Evolutionary conservation across 306 rosid genomes (phyloP).

Genomic region (Erythrophleum fordii): DNA sequence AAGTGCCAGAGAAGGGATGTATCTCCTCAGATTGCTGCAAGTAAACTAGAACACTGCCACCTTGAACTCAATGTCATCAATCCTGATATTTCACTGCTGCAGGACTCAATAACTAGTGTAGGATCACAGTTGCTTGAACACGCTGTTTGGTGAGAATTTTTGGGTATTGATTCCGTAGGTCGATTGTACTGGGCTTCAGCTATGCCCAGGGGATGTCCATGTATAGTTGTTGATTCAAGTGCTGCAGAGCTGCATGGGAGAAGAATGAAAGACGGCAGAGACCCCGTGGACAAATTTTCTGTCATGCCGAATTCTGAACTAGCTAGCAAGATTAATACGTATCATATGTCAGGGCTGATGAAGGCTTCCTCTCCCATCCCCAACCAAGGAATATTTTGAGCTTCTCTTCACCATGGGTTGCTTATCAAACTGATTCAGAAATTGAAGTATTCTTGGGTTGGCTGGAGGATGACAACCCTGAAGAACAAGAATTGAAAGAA

Average conservation of each 20-base stretch:
- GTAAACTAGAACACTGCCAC: conserved; percentile 48
- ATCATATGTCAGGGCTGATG: too few species aligned
- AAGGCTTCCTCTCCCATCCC: neutral
- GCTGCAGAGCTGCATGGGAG: conserved; percentile 36
- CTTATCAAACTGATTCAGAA: conserved; percentile 50
- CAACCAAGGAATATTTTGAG: conserved; percentile 36
- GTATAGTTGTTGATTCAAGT: conserved; percentile 49
- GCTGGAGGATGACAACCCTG: neutral
- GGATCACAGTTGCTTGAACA: conserved; percentile 55
- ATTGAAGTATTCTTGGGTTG: neutral
- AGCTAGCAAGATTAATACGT: too few species aligned
- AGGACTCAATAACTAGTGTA: conserved; percentile 46
- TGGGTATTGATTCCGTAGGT: conserved; percentile 71
- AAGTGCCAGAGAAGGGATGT: conserved; percentile 36
- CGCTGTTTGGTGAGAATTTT: conserved; percentile 57
- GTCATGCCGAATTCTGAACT: conserved; percentile 33
- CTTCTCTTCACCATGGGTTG: conserved; percentile 49
- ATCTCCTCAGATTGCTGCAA: conserved; percentile 33
- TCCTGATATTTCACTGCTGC: conserved; percentile 50
- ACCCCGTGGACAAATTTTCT: conserved; percentile 14
- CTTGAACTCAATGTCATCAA: conserved; percentile 54
- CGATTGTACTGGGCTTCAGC: too few species aligned
- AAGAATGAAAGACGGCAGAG: conserved; percentile 25
- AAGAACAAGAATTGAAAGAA: neutral
- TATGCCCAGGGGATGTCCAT: too few species aligned